Evolutionary conservation across 768 basidiomycete species (phyloP).

Genomic region (Rhodotorula paludigena): DNA sequence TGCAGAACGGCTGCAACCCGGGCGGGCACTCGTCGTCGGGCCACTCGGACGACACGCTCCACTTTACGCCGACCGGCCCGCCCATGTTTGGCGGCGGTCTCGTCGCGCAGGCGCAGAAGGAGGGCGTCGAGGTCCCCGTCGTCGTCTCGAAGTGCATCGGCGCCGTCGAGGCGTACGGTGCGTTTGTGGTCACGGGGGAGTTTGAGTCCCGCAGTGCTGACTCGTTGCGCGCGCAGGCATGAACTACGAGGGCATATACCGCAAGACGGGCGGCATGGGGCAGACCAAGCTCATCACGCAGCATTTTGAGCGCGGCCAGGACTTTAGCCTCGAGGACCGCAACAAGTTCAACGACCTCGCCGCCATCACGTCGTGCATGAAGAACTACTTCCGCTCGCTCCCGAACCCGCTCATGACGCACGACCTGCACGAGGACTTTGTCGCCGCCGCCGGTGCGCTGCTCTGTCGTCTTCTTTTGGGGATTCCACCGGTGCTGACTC

Average conservation of each 20-base stretch:
- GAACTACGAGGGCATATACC: conserved; percentile 96
- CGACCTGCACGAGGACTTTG: conserved; percentile 84
- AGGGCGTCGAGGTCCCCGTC: conserved; percentile 59
- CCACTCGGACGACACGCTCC: conserved; percentile 18
- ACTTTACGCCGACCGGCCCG: conserved; percentile 54
- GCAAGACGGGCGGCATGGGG: conserved; percentile 88
- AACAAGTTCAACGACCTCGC: conserved; percentile 96
- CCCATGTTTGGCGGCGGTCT: conserved; percentile 93
- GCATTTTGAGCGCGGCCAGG: conserved; percentile 77
- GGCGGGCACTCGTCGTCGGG: background rate
- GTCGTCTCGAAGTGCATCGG: conserved; percentile 94
- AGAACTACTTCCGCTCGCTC: conserved; percentile 89
- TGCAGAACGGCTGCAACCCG: conserved; percentile 29
- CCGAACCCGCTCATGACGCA: conserved; percentile 86
- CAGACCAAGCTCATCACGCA: conserved; percentile 91
- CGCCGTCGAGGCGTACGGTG: conserved; percentile 82
- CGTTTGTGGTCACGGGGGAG: conserved; percentile 41
- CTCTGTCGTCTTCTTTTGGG: background rate
- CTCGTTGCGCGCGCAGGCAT: conserved; percentile 56
- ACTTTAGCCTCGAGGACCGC: conserved; percentile 80
- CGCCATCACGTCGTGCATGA: conserved; percentile 87
- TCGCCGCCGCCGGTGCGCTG: conserved; percentile 62
- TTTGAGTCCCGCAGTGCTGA: background rate
- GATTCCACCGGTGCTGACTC: background rate
- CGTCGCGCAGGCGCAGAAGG: conserved; percentile 62